Percentiles rank a stretch among this genome's conserved stretches.
These are phyloP conservation scores for Aspergillus brasiliensis DNA, from an alignment of 2,329 filamentous ascomycete genomes.

Conservation along the genomic window DNA sequence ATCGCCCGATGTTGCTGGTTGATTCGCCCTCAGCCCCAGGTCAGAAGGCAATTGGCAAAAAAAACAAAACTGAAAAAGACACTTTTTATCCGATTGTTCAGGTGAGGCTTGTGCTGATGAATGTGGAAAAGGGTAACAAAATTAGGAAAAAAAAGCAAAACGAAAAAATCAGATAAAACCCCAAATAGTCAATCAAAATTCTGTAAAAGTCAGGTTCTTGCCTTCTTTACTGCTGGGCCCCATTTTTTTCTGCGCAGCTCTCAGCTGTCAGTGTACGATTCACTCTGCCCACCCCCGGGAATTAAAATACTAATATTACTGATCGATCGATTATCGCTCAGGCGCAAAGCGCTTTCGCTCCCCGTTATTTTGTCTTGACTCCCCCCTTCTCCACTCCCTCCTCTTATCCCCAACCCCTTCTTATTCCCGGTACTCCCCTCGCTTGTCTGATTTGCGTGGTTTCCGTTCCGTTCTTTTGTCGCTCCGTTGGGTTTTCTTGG, in stretches of 20 bases:
- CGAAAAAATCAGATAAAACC: too few relatives aligned
- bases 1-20: not conserved
- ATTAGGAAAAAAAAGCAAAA: not conserved
- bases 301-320: conserved; percentile 2
- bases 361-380: conserved; percentile 22
- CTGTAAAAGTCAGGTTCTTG: not conserved
- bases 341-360: not conserved
- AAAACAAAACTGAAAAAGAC: not conserved
- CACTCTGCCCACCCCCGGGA: not conserved
- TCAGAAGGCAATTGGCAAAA: not conserved
- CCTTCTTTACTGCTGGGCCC: not conserved
- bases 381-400: conserved; percentile 25
- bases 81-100: conserved; percentile 11
- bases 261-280: conserved; percentile 5
- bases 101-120: not conserved
- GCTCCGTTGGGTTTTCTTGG: not conserved
- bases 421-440: conserved; percentile 15
- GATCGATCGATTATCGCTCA: conserved; percentile 15
- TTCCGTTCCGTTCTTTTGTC: conserved; percentile 11
- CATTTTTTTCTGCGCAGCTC: not conserved
- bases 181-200: not conserved
- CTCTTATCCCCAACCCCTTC: conserved; percentile 25
- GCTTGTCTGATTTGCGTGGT: not conserved
- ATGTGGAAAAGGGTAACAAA: not conserved
- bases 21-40: not conserved